Evolutionary conservation across 768 basidiomycete genomes (phyloP).

Genomic region (Mycena haematopus): DNA sequence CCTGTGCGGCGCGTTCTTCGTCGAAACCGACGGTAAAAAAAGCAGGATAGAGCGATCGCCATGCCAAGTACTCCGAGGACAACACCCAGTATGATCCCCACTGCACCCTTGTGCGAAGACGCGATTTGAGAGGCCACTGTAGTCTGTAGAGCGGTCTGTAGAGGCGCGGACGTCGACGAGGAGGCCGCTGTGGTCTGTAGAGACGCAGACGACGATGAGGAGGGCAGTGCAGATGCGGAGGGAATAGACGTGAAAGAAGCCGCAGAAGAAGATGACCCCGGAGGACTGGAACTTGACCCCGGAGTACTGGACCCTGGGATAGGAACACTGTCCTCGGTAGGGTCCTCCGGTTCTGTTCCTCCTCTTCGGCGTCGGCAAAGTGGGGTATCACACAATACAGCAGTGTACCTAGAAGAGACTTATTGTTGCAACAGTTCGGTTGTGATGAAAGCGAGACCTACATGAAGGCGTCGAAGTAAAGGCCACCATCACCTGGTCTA

Average conservation of each 20-base stretch:
- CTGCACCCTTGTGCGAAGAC: neutral
- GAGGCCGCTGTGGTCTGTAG: neutral
- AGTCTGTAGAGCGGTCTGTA: neutral
- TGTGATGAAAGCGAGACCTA: neutral
- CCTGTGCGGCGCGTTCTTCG: neutral
- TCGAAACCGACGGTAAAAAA: conserved; percentile 3
- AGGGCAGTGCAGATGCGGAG: neutral
- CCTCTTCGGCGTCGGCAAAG: conserved; percentile 5
- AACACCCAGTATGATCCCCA: conserved; percentile 4
- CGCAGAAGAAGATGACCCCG: neutral
- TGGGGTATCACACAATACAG: neutral
- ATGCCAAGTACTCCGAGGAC: conserved; percentile 3
- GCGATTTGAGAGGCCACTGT: neutral
- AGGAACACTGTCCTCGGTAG: neutral
- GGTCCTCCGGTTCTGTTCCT: neutral
- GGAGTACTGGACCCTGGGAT: neutral
- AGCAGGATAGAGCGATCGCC: neutral
- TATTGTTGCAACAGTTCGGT: neutral
- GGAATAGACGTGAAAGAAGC: neutral
- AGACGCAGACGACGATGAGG: neutral
- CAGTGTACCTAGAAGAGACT: conserved; percentile 5
- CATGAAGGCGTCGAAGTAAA: conserved; percentile 16
- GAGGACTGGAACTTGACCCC: neutral
- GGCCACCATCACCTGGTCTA: neutral
- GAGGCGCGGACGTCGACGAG: neutral